A percentile compares a stretch with the other conserved stretches of the same genome.
Evolutionary conservation across 75 land plant genomes (phyloP).

Genomic region (Isoetes taiwanensis): DNA sequence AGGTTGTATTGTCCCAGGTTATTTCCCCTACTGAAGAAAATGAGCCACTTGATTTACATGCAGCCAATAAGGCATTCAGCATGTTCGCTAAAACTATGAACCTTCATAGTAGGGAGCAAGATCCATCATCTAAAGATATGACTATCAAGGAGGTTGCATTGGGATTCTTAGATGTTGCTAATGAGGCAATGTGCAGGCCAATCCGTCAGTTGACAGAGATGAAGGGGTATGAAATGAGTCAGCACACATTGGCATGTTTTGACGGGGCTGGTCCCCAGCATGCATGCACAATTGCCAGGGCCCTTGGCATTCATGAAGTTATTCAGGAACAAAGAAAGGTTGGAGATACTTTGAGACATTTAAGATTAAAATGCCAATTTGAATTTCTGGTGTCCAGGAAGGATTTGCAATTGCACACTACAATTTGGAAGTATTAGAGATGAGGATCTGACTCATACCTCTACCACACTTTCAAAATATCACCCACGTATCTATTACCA

Average conservation of each 20-base stretch:
- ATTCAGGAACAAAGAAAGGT: too few species aligned
- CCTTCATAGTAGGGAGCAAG: constrained; percentile 57
- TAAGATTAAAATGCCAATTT: too few species aligned
- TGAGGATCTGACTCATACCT: too few species aligned
- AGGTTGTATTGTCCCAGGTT: constrained; percentile 84
- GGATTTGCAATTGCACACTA: too few species aligned
- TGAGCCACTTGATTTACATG: constrained; percentile 66
- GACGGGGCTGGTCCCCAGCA: constrained; percentile 99
- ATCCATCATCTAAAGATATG: constrained; percentile 65
- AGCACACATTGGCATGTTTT: constrained; percentile 92
- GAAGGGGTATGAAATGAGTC: constrained; percentile 90
- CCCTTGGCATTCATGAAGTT: constrained; percentile 61
- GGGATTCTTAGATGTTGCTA: constrained; percentile 93
- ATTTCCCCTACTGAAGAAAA: constrained; percentile 60
- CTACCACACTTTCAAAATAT: too few species aligned
- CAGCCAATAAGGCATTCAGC: constrained; percentile 52
- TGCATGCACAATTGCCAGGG: constrained; percentile 94
- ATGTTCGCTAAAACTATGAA: constrained; percentile 48
- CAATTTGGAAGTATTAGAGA: too few species aligned
- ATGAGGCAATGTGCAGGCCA: constrained; percentile 98
- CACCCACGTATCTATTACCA: too few species aligned
- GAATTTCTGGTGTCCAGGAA: too few species aligned
- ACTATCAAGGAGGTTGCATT: constrained; percentile 79
- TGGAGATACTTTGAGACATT: too few species aligned
- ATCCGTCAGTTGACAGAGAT: constrained; percentile 92